These are phyloP conservation scores for Akanthomyces uredinophilus DNA, from an alignment of 2,329 filamentous ascomycete species.

Conservation along the genomic window DNA sequence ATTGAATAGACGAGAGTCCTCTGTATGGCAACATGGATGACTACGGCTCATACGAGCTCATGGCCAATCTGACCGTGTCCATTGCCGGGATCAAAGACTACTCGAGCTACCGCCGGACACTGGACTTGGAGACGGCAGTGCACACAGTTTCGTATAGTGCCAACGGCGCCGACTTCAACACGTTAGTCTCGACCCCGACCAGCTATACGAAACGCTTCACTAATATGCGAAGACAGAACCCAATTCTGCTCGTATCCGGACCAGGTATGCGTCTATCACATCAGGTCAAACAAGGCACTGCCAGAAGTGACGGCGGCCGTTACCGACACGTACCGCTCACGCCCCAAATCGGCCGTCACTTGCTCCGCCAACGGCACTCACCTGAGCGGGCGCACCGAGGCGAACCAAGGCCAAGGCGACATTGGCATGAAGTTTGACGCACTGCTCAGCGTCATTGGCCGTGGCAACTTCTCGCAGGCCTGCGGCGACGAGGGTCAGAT, in stretches of 20 bases:
- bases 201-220: too few relatives aligned
- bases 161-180: conserved; percentile 20
- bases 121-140: conserved; percentile 41
- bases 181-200: conserved; percentile 25
- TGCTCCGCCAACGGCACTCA: conserved; percentile 11
- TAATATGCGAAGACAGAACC: not conserved
- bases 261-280: conserved; percentile 28
- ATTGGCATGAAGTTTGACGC: conserved; percentile 18
- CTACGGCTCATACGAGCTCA: conserved; percentile 43
- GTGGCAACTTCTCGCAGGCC: not conserved
- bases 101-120: conserved; percentile 33
- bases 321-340: conserved; percentile 14
- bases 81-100: conserved; percentile 28
- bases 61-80: conserved; percentile 40
- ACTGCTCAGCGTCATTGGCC: not conserved
- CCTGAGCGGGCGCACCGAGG: conserved; percentile 13
- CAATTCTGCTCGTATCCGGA: conserved; percentile 41
- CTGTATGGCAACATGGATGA: conserved; percentile 34
- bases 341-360: not conserved
- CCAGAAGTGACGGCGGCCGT: conserved; percentile 12
- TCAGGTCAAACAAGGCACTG: conserved; percentile 17
- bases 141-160: conserved; percentile 32
- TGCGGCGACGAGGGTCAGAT: not conserved
- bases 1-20: conserved; percentile 26
- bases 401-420: conserved; percentile 9